Evolutionary conservation across 164 flowering plant genomes (phyloP).

Genomic region (Liriodendron chinense): DNA sequence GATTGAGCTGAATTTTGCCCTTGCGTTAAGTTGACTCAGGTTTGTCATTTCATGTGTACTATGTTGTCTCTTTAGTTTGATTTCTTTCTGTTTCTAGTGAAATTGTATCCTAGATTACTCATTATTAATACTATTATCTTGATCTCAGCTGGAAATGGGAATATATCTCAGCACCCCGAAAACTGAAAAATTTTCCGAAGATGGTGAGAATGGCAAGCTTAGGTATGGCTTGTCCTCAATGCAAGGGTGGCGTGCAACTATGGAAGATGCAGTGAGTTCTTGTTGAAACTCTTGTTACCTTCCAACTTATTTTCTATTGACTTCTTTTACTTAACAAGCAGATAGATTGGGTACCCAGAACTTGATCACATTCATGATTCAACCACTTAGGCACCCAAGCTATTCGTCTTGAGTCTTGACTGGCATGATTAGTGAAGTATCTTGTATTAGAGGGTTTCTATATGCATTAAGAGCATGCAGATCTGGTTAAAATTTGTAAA

Average conservation of each 20-base stretch:
- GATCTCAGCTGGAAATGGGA: conserved; percentile 50
- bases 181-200: conserved; percentile 75
- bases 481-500: background rate
- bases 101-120: background rate
- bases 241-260: conserved; percentile 88
- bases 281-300: background rate
- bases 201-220: conserved; percentile 56
- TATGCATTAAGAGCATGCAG: background rate
- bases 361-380: background rate
- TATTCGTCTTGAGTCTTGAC: background rate
- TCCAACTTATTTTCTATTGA: background rate
- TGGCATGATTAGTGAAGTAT: background rate
- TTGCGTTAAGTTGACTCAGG: background rate
- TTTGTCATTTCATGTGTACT: background rate
- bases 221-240: conserved; percentile 73
- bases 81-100: background rate
- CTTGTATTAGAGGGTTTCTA: background rate
- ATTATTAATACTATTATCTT: background rate
- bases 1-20: background rate
- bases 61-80: background rate
- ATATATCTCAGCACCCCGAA: conserved; percentile 74
- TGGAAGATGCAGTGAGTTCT: conserved; percentile 88
- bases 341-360: background rate
- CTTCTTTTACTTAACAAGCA: background rate
- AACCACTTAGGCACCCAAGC: background rate